Evolutionary conservation across 352 stramenopile genomes (phyloP).

Genomic region (Phytophthora vignae): DNA sequence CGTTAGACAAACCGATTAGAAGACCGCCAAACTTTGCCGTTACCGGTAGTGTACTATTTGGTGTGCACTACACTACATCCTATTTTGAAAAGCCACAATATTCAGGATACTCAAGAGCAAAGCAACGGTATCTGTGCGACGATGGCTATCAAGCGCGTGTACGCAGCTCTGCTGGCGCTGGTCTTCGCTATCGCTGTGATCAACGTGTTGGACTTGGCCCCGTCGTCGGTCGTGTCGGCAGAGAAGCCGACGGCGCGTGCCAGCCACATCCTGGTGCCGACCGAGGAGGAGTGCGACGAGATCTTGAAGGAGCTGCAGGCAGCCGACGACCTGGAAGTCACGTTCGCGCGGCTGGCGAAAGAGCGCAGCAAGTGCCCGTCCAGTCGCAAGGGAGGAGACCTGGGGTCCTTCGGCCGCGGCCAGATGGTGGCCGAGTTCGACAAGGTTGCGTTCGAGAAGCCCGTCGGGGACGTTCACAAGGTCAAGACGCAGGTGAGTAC

Average conservation of each 20-base stretch:
- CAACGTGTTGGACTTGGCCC: conserved; percentile 34
- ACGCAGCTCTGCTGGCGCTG: conserved; percentile 43
- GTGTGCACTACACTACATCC: conserved; percentile 3
- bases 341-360: conserved; percentile 66
- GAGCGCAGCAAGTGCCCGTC: conserved; percentile 81
- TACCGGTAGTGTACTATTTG: no score
- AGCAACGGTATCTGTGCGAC: background rate
- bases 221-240: conserved; percentile 16
- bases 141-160: conserved; percentile 38
- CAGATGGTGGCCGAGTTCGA: conserved; percentile 85
- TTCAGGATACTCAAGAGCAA: no score
- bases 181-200: conserved; percentile 45
- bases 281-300: conserved; percentile 63
- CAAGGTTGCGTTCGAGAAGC: conserved; percentile 77
- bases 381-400: conserved; percentile 59
- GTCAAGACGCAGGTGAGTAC: conserved; percentile 68
- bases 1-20: no score
- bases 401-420: conserved; percentile 73
- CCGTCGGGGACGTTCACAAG: conserved; percentile 75
- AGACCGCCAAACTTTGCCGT: no score
- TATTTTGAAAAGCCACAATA: conserved; percentile 15
- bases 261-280: conserved; percentile 82
- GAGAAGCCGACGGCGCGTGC: conserved; percentile 58
- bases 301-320: conserved; percentile 54
- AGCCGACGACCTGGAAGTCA: conserved; percentile 52